Percentiles rank a stretch among this genome's conserved stretches.
Evolutionary conservation across 1,284 basidiomycete genomes (phyloP).

Genomic region (Cutaneotrichosporon sp.): DNA sequence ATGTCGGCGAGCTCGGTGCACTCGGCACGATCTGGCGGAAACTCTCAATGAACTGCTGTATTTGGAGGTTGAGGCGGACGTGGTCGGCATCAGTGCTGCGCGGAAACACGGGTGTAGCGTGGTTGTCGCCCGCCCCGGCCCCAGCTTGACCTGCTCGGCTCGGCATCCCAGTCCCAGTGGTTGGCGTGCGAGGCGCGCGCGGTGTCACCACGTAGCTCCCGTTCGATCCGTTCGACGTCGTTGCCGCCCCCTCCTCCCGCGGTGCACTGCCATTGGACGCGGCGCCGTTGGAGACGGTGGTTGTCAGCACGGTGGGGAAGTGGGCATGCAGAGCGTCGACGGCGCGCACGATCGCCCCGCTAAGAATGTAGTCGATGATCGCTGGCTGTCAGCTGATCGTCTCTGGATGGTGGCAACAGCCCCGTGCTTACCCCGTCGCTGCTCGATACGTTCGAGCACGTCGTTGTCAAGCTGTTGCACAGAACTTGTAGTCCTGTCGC

Average conservation of each 20-base stretch:
- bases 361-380: slow-evolving; percentile 40
- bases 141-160: no score
- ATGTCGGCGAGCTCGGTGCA: slow-evolving; percentile 27
- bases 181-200: no score
- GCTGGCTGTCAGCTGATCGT: slow-evolving; percentile 16
- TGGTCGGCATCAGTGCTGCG: slow-evolving; percentile 31
- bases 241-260: not conserved
- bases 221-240: not conserved
- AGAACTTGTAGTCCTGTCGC: not conserved
- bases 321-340: slow-evolving; percentile 33
- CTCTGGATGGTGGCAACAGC: not conserved
- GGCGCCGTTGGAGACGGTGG: not conserved
- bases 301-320: slow-evolving; percentile 35
- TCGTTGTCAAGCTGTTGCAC: slow-evolving; percentile 17
- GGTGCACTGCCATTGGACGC: not conserved
- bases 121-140: no score
- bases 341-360: slow-evolving; percentile 36
- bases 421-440: slow-evolving; percentile 31
- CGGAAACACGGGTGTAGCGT: slow-evolving; percentile 25
- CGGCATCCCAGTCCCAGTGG: not conserved
- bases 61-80: slow-evolving; percentile 43
- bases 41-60: slow-evolving; percentile 43
- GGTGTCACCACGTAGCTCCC: not conserved
- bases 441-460: slow-evolving; percentile 29
- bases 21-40: slow-evolving; percentile 25